phyloP scores from a whole-genome alignment of 2,329 filamentous ascomycete species.

The Cercospora canescens region DNA sequence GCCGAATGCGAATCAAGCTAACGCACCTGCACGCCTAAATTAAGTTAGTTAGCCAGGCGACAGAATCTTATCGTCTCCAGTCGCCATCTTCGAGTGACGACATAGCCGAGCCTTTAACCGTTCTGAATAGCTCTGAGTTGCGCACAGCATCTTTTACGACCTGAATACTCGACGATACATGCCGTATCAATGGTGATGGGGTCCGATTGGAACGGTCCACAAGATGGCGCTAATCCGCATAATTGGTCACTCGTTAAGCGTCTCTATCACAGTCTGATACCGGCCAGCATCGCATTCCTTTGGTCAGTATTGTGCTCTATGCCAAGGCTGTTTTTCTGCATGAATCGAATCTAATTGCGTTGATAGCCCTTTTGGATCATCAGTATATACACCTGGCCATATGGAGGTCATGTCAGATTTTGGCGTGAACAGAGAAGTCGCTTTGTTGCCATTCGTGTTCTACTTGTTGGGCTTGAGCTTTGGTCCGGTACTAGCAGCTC shows the following conservation, averaged over 20 bases:
- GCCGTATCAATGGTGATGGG: not conserved
- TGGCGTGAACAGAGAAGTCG: constrained; percentile 54
- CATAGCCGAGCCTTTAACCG: not conserved
- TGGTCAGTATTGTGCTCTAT: not conserved
- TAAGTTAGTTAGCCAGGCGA: no score
- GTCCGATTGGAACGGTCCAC: constrained; percentile 19
- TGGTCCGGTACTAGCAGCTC: constrained; percentile 58
- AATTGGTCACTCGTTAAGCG: constrained; percentile 21
- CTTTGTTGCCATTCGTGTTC: constrained; percentile 58
- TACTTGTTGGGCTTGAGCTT: constrained; percentile 62
- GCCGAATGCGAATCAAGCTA: not conserved
- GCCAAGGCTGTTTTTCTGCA: not conserved
- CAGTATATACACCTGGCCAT: constrained; percentile 24
- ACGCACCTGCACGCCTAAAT: no score
- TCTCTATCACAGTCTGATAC: constrained; percentile 9
- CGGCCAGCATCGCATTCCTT: constrained; percentile 21
- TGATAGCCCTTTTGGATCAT: constrained; percentile 30
- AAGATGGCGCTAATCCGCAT: constrained; percentile 24
- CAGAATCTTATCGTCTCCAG: not conserved
- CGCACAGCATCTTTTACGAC: not conserved
- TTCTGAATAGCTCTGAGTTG: not conserved
- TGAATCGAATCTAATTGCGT: not conserved
- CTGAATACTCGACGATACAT: not conserved
- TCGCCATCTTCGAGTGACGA: not conserved
- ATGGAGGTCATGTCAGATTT: constrained; percentile 54